A percentile compares a stretch with the other conserved stretches of the same genome.
phyloP scores from a whole-genome alignment of 106 monocot genomes.

The Apostasia ramifera region DNA sequence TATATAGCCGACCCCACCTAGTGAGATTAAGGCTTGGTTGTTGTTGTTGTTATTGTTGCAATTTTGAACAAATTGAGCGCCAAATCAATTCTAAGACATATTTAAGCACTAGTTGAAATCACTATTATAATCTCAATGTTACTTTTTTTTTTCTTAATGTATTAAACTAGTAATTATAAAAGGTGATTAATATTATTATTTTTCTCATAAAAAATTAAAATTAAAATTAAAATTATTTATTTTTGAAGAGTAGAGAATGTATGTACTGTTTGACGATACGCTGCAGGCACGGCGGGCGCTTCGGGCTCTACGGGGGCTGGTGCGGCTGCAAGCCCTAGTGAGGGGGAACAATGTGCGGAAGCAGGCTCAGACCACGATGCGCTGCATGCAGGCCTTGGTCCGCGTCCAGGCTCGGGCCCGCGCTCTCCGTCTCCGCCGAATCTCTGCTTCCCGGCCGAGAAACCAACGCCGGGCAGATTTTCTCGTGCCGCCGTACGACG shows the following conservation, averaged over 20 bases:
- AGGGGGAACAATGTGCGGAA: slow-evolving; percentile 80
- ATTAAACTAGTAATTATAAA: not conserved
- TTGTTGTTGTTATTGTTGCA: no score
- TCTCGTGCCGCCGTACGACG: not conserved
- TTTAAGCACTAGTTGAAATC: no score
- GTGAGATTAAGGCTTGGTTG: no score
- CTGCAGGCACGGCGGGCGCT: slow-evolving; percentile 67
- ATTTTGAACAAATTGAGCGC: no score
- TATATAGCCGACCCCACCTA: no score
- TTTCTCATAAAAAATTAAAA: no score
- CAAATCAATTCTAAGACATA: no score
- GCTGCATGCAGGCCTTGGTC: slow-evolving; percentile 82
- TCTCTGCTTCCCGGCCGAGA: not conserved
- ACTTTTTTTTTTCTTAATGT: not conserved
- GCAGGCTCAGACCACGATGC: slow-evolving; percentile 70
- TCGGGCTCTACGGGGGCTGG: slow-evolving; percentile 63
- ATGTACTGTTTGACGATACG: not conserved
- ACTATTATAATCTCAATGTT: not conserved
- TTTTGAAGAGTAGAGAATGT: no score
- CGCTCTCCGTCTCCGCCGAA: slow-evolving; percentile 32
- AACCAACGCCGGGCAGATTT: not conserved
- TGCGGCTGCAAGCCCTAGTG: slow-evolving; percentile 79
- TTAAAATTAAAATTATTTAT: no score
- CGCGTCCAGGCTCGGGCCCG: slow-evolving; percentile 71
- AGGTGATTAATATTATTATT: no score